Conservation (phyloP, 306 rosid species). For the Dicorynia guianensis region DNA sequence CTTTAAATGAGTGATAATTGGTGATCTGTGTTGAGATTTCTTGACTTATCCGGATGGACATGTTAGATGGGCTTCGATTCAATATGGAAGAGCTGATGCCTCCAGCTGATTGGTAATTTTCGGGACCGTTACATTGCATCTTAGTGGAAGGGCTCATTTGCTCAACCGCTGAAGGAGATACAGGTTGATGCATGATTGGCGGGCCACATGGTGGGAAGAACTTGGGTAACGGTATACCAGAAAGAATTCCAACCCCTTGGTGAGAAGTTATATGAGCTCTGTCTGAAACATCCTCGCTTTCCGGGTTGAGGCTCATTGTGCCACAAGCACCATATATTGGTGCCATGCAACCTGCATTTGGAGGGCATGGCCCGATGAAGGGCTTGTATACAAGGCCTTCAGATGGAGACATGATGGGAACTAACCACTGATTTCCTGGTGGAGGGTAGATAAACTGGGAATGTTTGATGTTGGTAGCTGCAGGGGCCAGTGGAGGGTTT, state of each 20-base stretch:
- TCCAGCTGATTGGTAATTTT: constrained; percentile 49
- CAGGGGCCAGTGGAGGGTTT: constrained; percentile 50
- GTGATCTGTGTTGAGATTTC: constrained; percentile 42
- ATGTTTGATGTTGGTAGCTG: constrained; percentile 44
- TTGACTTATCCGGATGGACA: constrained; percentile 53
- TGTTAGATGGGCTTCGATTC: constrained; percentile 61
- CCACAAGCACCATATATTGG: constrained; percentile 53
- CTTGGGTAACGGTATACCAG: constrained; percentile 49
- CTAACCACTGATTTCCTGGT: constrained; percentile 79
- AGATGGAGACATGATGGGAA: constrained; percentile 80
- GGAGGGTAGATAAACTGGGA: constrained; percentile 54
- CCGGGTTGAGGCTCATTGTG: constrained; percentile 52
- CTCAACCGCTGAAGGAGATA: not conserved
- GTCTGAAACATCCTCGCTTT: constrained; percentile 47
- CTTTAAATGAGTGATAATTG: constrained; percentile 48
- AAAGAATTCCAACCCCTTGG: constrained; percentile 52
- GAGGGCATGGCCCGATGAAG: constrained; percentile 64
- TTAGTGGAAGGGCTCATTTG: constrained; percentile 10
- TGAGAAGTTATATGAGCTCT: constrained; percentile 51
- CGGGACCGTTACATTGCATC: constrained; percentile 51
- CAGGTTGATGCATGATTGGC: constrained; percentile 9
- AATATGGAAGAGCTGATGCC: constrained; percentile 49
- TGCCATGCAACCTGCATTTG: constrained; percentile 60
- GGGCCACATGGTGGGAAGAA: constrained; percentile 33
- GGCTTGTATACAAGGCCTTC: constrained; percentile 85